Base-by-base conservation (phyloP, 805 yeast species). In the Kuraishia capsulata region DNA sequence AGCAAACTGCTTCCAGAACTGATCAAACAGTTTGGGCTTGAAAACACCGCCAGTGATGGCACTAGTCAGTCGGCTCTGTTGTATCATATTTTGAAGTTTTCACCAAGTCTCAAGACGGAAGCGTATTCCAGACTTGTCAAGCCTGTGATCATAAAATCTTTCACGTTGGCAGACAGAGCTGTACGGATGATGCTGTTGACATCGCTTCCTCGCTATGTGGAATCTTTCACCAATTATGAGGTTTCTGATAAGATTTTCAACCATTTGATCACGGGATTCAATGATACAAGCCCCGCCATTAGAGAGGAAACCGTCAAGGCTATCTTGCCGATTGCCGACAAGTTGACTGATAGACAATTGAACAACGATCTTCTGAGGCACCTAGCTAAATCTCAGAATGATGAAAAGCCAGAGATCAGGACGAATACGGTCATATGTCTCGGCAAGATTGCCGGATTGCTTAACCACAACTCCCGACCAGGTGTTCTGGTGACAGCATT, bases 401-500 rank as follows among this genome's bases (percentile, higher is more conserved):
- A 87, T 53, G 76, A 76, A 4, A 76, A 74, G 36, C 80, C 90
- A 2, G 81, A 82, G 9, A 80, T 87, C 23, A 62, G 96, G 47
- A 82, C 86, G 3, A 82, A 81, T 50, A 84, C 95, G 0, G 73
- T 86, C 13, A 66, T 81, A 17, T 68, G 84, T 32, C 68, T 87
- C 25, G 76, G 82, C 30, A 74, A 75, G 39, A 75, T 87, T 33
- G 78, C 92, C 0, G 56, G 67, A 24, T 60, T 65, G 42, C 70
- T 87, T 47, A 77, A 76, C 48, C 50, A 64, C 17, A 57, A 54
- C 13, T 65, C 82, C 3, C 69, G 89, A 41, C 68, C 85, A 8
- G 78, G 77, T 18, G 95, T 92, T 2, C 62, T 92, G 35, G 78
- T 87, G 3, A 87, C 96, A 1, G 97, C 97, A 0, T 81, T 84